Percentiles rank a stretch among this genome's conserved stretches.
phyloP scores from a whole-genome alignment of 129 eudicot species.

The Flaveria linearis region DNA sequence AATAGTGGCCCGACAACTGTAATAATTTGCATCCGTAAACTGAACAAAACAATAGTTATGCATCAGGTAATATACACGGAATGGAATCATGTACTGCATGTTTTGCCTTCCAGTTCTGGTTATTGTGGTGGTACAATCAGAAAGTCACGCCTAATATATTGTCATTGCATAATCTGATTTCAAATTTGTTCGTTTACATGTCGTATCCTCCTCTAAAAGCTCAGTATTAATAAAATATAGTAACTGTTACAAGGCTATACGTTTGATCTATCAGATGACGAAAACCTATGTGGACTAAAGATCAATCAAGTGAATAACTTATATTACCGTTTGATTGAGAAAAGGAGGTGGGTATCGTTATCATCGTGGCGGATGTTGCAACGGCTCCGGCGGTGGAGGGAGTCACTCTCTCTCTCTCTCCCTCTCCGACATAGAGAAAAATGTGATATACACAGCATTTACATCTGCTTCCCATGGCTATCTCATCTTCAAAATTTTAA shows the following conservation, averaged over 20 bases:
- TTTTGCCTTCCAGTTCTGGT: no score
- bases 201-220: neutral
- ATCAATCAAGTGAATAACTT: neutral
- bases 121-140: no score
- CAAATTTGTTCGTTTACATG: neutral
- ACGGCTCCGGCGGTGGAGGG: neutral
- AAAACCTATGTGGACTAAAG: conserved; percentile 2
- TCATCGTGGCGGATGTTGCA: neutral
- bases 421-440: neutral
- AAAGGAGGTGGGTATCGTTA: neutral
- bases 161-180: neutral
- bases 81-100: no score
- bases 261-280: neutral
- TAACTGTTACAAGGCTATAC: neutral
- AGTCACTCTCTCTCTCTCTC: neutral
- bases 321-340: conserved; percentile 8
- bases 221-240: neutral
- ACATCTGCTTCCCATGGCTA: no score
- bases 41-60: no score
- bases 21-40: no score
- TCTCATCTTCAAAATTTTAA: no score
- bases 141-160: neutral
- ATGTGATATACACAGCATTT: no score
- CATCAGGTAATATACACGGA: no score
- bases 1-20: neutral